These are phyloP conservation scores for Coemansia sp. DNA, from an alignment of 192 early-diverging fungal genomes.

Conservation along the genomic window DNA sequence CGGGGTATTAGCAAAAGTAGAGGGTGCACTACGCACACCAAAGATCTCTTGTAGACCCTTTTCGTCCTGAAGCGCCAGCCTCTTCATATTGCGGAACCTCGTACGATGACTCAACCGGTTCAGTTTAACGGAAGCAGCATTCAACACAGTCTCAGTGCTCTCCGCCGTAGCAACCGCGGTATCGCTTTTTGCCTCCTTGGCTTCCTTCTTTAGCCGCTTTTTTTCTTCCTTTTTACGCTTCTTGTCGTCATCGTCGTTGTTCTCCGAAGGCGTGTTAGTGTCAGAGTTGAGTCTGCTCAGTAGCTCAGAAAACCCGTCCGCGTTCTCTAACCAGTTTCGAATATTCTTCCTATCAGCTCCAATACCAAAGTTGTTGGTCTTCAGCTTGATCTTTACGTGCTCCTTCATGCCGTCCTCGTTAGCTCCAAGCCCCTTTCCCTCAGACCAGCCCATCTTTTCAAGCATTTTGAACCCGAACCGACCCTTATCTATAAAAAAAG, in stretches of 20 bases:
- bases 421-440: conserved; percentile 88
- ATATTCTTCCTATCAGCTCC: conserved; percentile 84
- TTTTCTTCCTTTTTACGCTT: conserved; percentile 40
- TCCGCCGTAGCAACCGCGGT: neutral
- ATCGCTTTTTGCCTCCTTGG: conserved; percentile 25
- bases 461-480: conserved; percentile 93
- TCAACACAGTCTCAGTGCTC: conserved; percentile 11
- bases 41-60: conserved; percentile 56
- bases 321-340: conserved; percentile 96
- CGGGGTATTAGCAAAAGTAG: conserved; percentile 20
- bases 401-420: conserved; percentile 83
- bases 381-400: conserved; percentile 86
- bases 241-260: conserved; percentile 34
- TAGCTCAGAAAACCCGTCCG: conserved; percentile 81
- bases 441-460: conserved; percentile 94
- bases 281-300: conserved; percentile 79
- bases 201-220: conserved; percentile 21
- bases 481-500: conserved; percentile 59
- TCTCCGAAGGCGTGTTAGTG: conserved; percentile 31
- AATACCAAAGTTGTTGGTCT: conserved; percentile 86
- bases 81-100: conserved; percentile 51
- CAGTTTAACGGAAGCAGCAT: conserved; percentile 8
- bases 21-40: conserved; percentile 33
- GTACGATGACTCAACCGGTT: conserved; percentile 37
- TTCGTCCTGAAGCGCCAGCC: conserved; percentile 44